Evolutionary conservation across 768 basidiomycete genomes (phyloP), one percentile per base, ranked within the genome.

Genomic region (Chalciporus pseudorubinellus): DNA sequence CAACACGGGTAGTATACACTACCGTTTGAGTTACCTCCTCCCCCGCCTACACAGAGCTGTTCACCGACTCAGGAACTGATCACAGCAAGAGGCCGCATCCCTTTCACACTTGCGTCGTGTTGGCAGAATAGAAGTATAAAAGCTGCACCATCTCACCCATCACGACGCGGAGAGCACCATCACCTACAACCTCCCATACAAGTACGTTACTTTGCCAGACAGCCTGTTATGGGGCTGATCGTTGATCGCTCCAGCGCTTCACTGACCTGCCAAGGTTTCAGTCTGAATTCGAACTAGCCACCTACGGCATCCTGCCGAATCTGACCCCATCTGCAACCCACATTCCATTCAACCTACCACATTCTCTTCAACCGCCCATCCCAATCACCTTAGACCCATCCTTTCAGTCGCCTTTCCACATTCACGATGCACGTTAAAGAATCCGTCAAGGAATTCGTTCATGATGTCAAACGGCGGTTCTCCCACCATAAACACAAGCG

Each of bases 381-480:
- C 46, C 11, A 33, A 26, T 20, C 12, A 20, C 7, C 12, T 12
- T 39, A n/a, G 18, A 20, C 21, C 33, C 14, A 29, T 50, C n/a
- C n/a, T 31, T 28, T 3, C 2, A 11, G 18, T 29, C 36, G 16
- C 39, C 41, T 13, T 36, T 3, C 20, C 19, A 16, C 16, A 9
- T 31, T 22, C 24, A 42, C 46, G 19, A 69, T 70, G 69, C 67
- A 70, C 22, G 64, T 68, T 59, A 66, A 64, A 44, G 58, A 61
- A 16, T 55, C 62, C 0, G 65, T 69, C 39, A 65, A 60, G 21
- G 65, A 59, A 0, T 58, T 69, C 20, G 61, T 69, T 12, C 59
- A 70, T 11, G 67, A 63, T 12, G 63, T 71, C 26, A 70, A 69
- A 45, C 68, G 61, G 46, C 67, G 46, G 44, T 59, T 69, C 18